A percentile compares a stretch with the other conserved stretches of the same genome.
Conservation (phyloP, 345 rosid genomes). For the Cochlearia excelsa region DNA sequence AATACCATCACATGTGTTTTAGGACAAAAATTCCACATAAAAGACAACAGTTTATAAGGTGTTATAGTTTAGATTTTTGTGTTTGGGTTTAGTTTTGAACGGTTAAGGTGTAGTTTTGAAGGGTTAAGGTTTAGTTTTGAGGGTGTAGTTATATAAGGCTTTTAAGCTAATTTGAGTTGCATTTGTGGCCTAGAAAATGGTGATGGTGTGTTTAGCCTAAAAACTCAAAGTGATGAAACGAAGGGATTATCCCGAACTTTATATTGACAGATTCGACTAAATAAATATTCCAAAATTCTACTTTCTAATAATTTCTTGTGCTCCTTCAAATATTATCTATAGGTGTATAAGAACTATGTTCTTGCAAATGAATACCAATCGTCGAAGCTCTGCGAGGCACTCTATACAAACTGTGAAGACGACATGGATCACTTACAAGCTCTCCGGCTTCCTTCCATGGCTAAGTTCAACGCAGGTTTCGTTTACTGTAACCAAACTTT, state of each 20-base stretch:
- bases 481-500: slow-evolving; percentile 88
- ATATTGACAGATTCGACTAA: not conserved
- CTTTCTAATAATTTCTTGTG: slow-evolving; percentile 17
- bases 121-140: too few relatives aligned
- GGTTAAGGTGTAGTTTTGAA: too few relatives aligned
- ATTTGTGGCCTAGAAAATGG: too few relatives aligned
- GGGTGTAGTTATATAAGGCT: too few relatives aligned
- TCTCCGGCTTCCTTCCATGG: slow-evolving; percentile 98
- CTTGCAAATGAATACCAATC: slow-evolving; percentile 80
- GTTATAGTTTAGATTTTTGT: too few relatives aligned
- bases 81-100: too few relatives aligned
- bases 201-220: too few relatives aligned
- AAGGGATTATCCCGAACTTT: not conserved
- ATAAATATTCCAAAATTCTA: not conserved
- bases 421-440: slow-evolving; percentile 97
- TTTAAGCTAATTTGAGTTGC: too few relatives aligned
- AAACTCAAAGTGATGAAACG: too few relatives aligned
- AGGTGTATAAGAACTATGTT: slow-evolving; percentile 66
- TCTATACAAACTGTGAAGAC: slow-evolving; percentile 85
- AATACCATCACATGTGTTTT: too few relatives aligned
- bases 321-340: slow-evolving; percentile 28
- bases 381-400: slow-evolving; percentile 79
- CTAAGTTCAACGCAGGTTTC: slow-evolving; percentile 95
- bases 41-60: too few relatives aligned
- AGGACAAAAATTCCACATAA: too few relatives aligned